Evolutionary conservation across 2,329 filamentous ascomycete genomes (phyloP), one percentile per base, ranked within the genome.

Genomic region (Claviceps purpurea): DNA sequence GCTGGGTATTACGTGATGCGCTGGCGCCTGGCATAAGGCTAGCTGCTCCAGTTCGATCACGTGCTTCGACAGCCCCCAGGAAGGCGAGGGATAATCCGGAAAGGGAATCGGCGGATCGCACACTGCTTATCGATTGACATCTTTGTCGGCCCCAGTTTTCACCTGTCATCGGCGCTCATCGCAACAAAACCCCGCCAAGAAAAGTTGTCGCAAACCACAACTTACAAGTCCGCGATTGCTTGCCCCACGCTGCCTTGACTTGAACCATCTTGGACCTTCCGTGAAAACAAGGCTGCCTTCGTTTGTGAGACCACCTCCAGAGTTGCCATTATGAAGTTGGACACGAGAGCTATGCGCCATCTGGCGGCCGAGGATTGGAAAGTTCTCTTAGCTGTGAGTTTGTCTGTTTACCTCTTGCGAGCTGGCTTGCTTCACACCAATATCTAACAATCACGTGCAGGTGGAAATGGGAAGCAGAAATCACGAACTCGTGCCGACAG

Each of bases 391-490:
- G 93, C 89, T 62, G 91, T 95, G 83, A 56, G 81, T 69, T 30
- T 39, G 56, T 55, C 61, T 51, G 40, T n/a, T 41, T 18, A 34
- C 48, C 37, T 14, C 7, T 49, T 34, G 16, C 20, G 6, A 22
- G 14, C 20, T 16, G 11, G 7, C 24, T 37, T 49, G 13, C 37
- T 14, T n/a, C 20, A n/a, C 49, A 50, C 51, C 50, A 24, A 43
- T 43, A 43, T 43, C 40, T 41, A 41, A n/a, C 13, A 38, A 49
- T n/a, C 30, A 6, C 24, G 11, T 40, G 52, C 68, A 95, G 89
- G 87, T 94, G 62, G 93, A 98, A 69, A 83, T 84, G 70, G 91
- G 90, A 63, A 94, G 87, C 70, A 90, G 88, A 68, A 97, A 97
- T 71, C 93, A 98, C 73, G 93, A 98, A 71, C 78, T 98, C 53